Conservation (phyloP, 305 asterid genomes). For the Striga hermonthica region DNA sequence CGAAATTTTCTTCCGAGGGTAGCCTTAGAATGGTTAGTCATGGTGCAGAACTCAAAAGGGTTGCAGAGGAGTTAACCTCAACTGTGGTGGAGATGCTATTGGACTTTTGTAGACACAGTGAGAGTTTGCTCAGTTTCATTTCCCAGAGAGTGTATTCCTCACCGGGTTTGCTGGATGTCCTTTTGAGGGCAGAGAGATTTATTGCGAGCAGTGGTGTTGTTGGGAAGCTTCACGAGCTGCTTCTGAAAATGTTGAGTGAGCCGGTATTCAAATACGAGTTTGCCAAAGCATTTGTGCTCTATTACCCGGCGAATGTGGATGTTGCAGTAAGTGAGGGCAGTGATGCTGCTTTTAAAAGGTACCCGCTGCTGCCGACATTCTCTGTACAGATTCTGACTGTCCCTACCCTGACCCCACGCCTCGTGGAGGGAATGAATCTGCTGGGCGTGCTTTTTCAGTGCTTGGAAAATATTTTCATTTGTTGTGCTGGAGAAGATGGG, state of each 20-base stretch:
- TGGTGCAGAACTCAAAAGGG: slow-evolving; percentile 40
- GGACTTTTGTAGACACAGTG: slow-evolving; percentile 74
- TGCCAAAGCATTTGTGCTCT: slow-evolving; percentile 73
- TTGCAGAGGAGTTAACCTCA: slow-evolving; percentile 66
- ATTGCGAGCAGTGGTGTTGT: slow-evolving; percentile 38
- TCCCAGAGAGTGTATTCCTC: slow-evolving; percentile 69
- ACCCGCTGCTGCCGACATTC: slow-evolving; percentile 69
- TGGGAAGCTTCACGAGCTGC: slow-evolving; percentile 77
- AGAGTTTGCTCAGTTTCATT: slow-evolving; percentile 87
- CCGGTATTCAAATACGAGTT: slow-evolving; percentile 89
- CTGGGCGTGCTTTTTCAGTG: slow-evolving; percentile 76
- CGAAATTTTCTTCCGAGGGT: slow-evolving; percentile 38
- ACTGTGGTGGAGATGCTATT: slow-evolving; percentile 73
- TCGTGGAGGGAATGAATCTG: slow-evolving; percentile 89
- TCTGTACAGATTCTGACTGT: slow-evolving; percentile 93
- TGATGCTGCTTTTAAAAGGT: slow-evolving; percentile 56
- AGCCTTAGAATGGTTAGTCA: slow-evolving; percentile 39
- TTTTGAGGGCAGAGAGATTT: slow-evolving; percentile 76
- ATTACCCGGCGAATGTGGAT: slow-evolving; percentile 69
- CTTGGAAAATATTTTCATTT: slow-evolving; percentile 54
- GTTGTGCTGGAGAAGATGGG: slow-evolving; percentile 71
- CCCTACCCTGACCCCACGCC: slow-evolving; percentile 82
- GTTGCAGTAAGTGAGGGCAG: slow-evolving; percentile 50
- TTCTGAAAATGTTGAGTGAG: slow-evolving; percentile 85
- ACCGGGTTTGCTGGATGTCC: slow-evolving; percentile 64